Evolutionary conservation across 352 stramenopile genomes (phyloP).

Genomic region (Pythium dissimile): DNA sequence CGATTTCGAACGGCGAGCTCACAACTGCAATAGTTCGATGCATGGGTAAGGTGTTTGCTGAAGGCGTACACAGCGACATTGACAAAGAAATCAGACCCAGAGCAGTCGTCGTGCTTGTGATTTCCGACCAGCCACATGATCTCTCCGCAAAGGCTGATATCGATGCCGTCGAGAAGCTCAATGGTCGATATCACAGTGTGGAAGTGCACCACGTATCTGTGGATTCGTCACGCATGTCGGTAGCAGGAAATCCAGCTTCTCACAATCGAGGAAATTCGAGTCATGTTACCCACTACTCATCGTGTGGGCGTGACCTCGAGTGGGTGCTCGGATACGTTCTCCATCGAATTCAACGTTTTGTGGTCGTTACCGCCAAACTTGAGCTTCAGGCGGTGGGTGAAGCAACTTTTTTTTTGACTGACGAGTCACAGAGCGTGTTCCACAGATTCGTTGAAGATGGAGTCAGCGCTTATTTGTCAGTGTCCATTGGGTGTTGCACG

Average conservation of each 20-base stretch:
- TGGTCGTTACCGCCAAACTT: neutral
- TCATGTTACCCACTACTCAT: neutral
- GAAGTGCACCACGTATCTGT: neutral
- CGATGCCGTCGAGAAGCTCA: neutral
- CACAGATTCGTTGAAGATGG: neutral
- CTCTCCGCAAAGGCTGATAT: too few species aligned
- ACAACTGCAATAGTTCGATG: too few species aligned
- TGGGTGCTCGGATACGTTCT: slow-evolving; percentile 17
- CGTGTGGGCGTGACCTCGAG: slow-evolving; percentile 17
- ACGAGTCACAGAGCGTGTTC: slow-evolving; percentile 4
- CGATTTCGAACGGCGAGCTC: too few species aligned
- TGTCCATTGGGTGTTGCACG: slow-evolving; percentile 15
- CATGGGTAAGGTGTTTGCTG: too few species aligned
- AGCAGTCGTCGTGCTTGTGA: too few species aligned
- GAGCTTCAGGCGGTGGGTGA: neutral
- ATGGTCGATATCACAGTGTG: neutral
- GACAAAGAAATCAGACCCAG: too few species aligned
- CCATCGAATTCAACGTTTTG: neutral
- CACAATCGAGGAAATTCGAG: too few species aligned
- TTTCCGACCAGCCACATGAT: too few species aligned
- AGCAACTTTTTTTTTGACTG: neutral
- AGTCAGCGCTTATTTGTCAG: neutral
- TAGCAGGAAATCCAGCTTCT: neutral
- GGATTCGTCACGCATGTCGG: too few species aligned
- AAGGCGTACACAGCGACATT: too few species aligned